These are phyloP conservation scores for Vishniacozyma victoriae DNA, from an alignment of 768 basidiomycete genomes.

Conservation along the genomic window DNA sequence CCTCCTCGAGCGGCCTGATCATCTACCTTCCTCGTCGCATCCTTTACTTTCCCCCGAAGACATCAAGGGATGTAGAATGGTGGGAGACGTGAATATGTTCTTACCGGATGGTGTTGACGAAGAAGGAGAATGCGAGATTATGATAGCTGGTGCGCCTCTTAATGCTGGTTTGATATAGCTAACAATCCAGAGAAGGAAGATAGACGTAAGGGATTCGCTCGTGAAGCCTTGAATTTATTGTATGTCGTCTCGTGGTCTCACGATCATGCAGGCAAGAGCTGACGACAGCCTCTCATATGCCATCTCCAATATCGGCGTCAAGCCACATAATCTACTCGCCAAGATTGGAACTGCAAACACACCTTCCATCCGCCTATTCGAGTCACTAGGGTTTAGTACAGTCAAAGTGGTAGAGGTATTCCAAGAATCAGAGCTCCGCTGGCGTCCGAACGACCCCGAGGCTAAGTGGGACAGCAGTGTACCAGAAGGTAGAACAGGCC, in stretches of 20 bases:
- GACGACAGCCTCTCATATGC: slow-evolving; percentile 54
- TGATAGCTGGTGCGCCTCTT: slow-evolving; percentile 68
- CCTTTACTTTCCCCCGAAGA: slow-evolving; percentile 25
- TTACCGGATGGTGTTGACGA: slow-evolving; percentile 58
- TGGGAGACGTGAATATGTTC: slow-evolving; percentile 91
- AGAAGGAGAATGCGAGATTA: slow-evolving; percentile 81
- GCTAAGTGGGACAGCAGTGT: slow-evolving; percentile 48
- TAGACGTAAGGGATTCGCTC: slow-evolving; percentile 58
- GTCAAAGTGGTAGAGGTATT: slow-evolving; percentile 69
- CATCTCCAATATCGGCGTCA: slow-evolving; percentile 44
- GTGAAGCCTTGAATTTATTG: slow-evolving; percentile 35
- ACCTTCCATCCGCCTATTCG: slow-evolving; percentile 67
- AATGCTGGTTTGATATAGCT: not conserved
- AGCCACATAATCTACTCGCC: slow-evolving; percentile 55
- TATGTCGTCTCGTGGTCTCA: slow-evolving; percentile 1
- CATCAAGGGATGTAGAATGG: slow-evolving; percentile 57
- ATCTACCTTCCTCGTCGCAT: slow-evolving; percentile 13
- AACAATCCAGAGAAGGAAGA: slow-evolving; percentile 46
- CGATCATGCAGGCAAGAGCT: slow-evolving; percentile 6
- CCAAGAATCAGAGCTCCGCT: slow-evolving; percentile 74
- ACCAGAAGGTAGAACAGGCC: slow-evolving; percentile 16
- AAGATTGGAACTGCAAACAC: slow-evolving; percentile 66
- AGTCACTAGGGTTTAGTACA: slow-evolving; percentile 66
- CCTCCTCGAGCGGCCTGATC: slow-evolving; percentile 56
- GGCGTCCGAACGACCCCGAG: slow-evolving; percentile 9